Conservation (phyloP, 2,329 filamentous ascomycete species). For the Aspergillus glaucus region DNA sequence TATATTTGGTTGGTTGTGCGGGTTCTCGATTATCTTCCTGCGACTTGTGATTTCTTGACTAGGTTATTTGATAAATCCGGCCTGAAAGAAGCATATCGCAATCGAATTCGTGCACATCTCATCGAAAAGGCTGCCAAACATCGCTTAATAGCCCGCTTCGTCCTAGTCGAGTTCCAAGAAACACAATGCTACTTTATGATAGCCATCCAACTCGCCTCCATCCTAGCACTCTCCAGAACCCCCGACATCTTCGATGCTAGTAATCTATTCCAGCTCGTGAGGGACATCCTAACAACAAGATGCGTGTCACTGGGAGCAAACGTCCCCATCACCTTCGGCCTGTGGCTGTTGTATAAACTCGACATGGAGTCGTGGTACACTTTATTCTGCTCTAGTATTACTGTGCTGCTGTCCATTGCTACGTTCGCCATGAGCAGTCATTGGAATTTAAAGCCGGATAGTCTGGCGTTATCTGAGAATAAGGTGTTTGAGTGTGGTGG, state of each 20-base stretch:
- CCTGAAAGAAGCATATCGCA: neutral
- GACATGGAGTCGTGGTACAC: neutral
- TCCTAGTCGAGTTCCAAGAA: slow-evolving; percentile 8
- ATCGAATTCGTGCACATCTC: neutral
- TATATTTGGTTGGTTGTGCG: neutral
- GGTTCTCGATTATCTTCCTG: neutral
- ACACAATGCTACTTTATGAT: slow-evolving; percentile 8
- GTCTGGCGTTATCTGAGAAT: neutral
- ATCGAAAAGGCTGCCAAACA: neutral
- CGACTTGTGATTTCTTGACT: neutral
- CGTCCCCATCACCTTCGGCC: neutral
- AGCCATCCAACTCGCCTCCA: neutral
- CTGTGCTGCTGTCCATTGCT: neutral
- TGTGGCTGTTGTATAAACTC: neutral
- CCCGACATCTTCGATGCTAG: neutral
- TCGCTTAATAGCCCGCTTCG: slow-evolving; percentile 1
- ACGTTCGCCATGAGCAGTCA: neutral
- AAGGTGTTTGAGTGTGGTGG: neutral
- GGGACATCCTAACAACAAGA: neutral
- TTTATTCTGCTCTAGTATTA: neutral
- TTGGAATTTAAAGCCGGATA: neutral
- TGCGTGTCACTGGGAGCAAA: neutral
- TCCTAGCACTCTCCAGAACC: neutral
- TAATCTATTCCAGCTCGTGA: neutral
- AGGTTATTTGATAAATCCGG: neutral